Percentiles rank a stretch among this genome's conserved stretches.
Evolutionary conservation across 371 early-diverging fungal species (phyloP).

Genomic region (Rhizomucor pusillus): DNA sequence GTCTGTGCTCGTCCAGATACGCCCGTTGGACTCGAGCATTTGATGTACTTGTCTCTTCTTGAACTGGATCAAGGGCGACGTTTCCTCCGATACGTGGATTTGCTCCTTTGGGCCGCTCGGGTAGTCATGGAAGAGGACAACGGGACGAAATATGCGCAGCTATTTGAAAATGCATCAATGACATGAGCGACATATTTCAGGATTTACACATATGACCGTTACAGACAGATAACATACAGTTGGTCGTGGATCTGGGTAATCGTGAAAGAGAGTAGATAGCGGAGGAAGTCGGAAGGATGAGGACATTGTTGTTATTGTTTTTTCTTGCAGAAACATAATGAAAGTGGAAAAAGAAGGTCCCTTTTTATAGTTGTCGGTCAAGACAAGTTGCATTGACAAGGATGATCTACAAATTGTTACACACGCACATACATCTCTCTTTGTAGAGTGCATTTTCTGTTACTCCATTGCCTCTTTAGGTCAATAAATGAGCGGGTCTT

Average conservation of each 20-base stretch:
- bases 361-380: background rate
- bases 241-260: background rate
- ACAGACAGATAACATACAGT: background rate
- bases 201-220: background rate
- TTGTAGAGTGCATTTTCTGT: background rate
- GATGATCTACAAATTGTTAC: constrained; percentile 6
- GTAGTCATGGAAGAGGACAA: constrained; percentile 22
- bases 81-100: constrained; percentile 1
- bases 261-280: background rate
- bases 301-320: no score
- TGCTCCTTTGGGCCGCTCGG: constrained; percentile 2
- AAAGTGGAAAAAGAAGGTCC: constrained; percentile 6
- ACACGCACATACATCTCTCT: background rate
- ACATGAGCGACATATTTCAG: background rate
- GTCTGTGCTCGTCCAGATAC: constrained; percentile 10
- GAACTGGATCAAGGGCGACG: constrained; percentile 6
- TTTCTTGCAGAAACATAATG: constrained; percentile 3
- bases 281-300: background rate
- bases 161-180: constrained; percentile 10
- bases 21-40: constrained; percentile 18
- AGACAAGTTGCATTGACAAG: constrained; percentile 8
- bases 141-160: constrained; percentile 17
- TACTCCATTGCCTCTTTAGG: constrained; percentile 7
- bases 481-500: constrained; percentile 8
- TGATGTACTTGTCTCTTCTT: constrained; percentile 12